Evolutionary conservation across 352 stramenopile species (phyloP), one percentile per base, ranked within the genome.

Genomic region (Peronosclerospora sorghi): DNA sequence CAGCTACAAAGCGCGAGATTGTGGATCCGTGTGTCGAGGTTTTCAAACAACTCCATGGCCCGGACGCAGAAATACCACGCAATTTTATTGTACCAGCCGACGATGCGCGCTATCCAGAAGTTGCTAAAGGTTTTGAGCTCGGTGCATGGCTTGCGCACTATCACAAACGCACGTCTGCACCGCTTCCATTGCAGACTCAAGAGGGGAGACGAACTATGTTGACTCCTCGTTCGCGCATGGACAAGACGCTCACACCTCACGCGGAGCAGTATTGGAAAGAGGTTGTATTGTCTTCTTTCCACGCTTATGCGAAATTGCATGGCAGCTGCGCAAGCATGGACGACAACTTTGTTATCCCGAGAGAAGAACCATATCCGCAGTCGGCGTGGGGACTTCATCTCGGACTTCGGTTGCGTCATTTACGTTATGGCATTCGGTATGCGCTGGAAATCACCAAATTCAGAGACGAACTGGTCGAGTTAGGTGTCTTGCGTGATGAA

Each of bases 71-170:
- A 20, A 68, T 86, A 10, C 71, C 69, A 10, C 56, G 51, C 2
- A 65, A 73, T 35, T 86, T 87, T 41, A 58, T 80, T 8, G 62
- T 97, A 4, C 87, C 89, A 13, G 56, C 52, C 13, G 71, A 84
- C 35, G 70, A 86, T 30, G 30, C 60, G 8, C 68, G 74, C 2
- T 97, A 87, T 82, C 83, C 86, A 8, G 65, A 89, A n/a, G 62
- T 90, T 12, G 70, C 80, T 8, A 78, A 71, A 43, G 77, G 82
- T 18, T 81, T 97, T 40, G 63, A 83, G 34, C 64, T 97, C 3
- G 91, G 91, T 5, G 74, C 82, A 12, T 84, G 85, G 55, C 63
- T 96, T 19, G 75, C 88, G 45, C 72, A 77, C n/a, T 75, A 73
- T 40, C 56, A 65, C 19, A 63, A 56, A 15, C 65, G 62, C 29